phyloP scores from a whole-genome alignment of 1,284 basidiomycete species.

The Irpex sp. region DNA sequence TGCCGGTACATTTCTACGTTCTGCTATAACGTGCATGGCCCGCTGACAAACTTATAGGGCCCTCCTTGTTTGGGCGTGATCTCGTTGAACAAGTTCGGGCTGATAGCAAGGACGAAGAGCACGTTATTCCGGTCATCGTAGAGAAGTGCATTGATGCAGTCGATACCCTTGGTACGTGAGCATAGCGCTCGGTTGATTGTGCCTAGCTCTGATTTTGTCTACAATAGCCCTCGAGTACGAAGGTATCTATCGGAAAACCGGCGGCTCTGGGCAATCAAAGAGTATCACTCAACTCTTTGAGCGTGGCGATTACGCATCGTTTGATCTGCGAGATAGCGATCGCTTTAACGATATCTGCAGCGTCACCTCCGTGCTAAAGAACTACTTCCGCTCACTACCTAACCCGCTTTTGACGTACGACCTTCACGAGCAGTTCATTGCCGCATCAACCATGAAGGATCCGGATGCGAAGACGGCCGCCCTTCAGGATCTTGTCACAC shows the following conservation, averaged over 20 bases:
- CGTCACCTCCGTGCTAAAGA: constrained; percentile 95
- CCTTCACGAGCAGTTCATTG: constrained; percentile 88
- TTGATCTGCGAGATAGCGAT: constrained; percentile 86
- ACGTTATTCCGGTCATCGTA: constrained; percentile 83
- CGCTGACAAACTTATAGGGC: constrained; percentile 40
- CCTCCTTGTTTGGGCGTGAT: constrained; percentile 90
- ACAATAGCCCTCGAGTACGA: constrained; percentile 81
- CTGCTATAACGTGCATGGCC: not conserved
- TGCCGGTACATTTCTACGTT: not conserved
- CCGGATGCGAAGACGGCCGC: constrained; percentile 54
- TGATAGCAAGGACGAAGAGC: constrained; percentile 62
- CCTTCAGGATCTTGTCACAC: constrained; percentile 68
- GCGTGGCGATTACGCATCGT: constrained; percentile 82
- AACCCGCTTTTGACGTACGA: constrained; percentile 89
- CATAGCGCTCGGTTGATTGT: too few species aligned
- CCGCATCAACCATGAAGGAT: constrained; percentile 72
- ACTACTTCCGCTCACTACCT: constrained; percentile 91
- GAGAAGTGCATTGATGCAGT: constrained; percentile 95
- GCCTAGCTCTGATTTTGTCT: not conserved
- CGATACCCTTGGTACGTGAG: constrained; percentile 68
- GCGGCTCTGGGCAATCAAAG: constrained; percentile 90
- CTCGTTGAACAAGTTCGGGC: constrained; percentile 79
- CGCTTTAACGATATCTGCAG: constrained; percentile 97
- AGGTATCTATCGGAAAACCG: constrained; percentile 96
- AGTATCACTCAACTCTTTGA: constrained; percentile 95